Percentiles rank a stretch among this genome's conserved stretches.
Evolutionary conservation across 148 eudicot genomes (phyloP).

Genomic region (Simmondsia chinensis): DNA sequence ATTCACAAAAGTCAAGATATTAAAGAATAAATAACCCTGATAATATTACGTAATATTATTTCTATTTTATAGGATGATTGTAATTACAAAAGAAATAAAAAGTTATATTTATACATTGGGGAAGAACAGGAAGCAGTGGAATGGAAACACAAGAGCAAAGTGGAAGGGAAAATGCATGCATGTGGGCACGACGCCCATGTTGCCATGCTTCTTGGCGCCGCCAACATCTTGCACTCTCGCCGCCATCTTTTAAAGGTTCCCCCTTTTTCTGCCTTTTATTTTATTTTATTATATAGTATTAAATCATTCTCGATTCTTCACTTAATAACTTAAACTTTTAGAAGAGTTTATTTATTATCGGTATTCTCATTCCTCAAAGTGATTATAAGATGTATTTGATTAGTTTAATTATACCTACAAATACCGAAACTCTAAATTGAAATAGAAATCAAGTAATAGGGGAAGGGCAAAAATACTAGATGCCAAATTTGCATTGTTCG

Average conservation of each 20-base stretch:
- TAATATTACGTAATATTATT: background rate
- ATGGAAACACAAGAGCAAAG: conserved; percentile 74
- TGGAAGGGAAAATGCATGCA: conserved; percentile 71
- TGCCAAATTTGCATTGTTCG: too few relatives aligned
- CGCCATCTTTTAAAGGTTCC: conserved; percentile 42
- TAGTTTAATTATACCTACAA: too few relatives aligned
- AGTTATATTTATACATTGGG: background rate
- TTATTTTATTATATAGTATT: background rate
- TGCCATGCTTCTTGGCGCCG: conserved; percentile 79
- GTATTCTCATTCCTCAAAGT: too few relatives aligned
- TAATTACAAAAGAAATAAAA: background rate
- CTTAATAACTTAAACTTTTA: too few relatives aligned
- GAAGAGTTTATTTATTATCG: too few relatives aligned
- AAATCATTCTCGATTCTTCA: too few relatives aligned
- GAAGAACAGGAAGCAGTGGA: conserved; percentile 55
- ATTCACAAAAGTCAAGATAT: too few relatives aligned
- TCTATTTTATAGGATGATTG: background rate
- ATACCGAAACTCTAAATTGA: too few relatives aligned
- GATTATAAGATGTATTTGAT: too few relatives aligned
- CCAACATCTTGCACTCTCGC: conserved; percentile 50
- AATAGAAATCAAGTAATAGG: too few relatives aligned
- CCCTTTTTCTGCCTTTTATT: background rate
- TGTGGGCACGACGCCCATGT: conserved; percentile 89
- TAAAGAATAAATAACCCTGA: too few relatives aligned
- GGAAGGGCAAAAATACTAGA: too few relatives aligned